A percentile compares a stretch with the other conserved stretches of the same genome.
These are phyloP conservation scores for Aspergillus texensis DNA, from an alignment of 2,329 filamentous ascomycete species.

Conservation along the genomic window DNA sequence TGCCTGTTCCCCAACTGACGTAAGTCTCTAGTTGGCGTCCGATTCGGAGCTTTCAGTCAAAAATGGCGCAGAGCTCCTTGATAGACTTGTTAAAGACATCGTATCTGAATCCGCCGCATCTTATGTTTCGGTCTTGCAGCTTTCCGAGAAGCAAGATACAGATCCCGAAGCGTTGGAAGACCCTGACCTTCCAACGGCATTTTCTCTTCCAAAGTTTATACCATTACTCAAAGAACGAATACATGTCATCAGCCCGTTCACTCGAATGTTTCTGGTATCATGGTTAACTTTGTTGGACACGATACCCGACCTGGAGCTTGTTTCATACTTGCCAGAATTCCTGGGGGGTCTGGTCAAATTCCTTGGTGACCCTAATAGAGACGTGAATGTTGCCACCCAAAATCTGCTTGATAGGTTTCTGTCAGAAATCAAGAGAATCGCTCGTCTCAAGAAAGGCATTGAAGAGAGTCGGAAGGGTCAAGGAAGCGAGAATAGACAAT, in stretches of 20 bases:
- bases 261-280: conserved; percentile 88
- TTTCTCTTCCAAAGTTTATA: conserved; percentile 88
- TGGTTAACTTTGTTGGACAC: conserved; percentile 96
- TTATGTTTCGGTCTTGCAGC: conserved; percentile 86
- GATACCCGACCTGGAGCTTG: conserved; percentile 93
- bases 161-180: conserved; percentile 43
- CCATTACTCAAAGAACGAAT: conserved; percentile 93
- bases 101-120: conserved; percentile 92
- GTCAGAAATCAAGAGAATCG: conserved; percentile 90
- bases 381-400: conserved; percentile 94
- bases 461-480: conserved; percentile 76
- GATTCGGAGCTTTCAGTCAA: conserved; percentile 97
- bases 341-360: conserved; percentile 88
- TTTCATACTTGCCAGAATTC: conserved; percentile 90
- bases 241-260: conserved; percentile 91
- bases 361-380: conserved; percentile 83
- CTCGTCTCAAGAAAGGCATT: conserved; percentile 88
- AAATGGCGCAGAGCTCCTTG: conserved; percentile 92
- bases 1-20: conserved; percentile 16
- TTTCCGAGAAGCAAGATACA: conserved; percentile 53
- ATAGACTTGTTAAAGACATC: conserved; percentile 94
- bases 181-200: conserved; percentile 74
- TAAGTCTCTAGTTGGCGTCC: conserved; percentile 71
- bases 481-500: conserved; percentile 69
- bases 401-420: conserved; percentile 86